Evolutionary conservation across 2,329 filamentous ascomycete species (phyloP).

Genomic region (Bipolaris bicolor): DNA sequence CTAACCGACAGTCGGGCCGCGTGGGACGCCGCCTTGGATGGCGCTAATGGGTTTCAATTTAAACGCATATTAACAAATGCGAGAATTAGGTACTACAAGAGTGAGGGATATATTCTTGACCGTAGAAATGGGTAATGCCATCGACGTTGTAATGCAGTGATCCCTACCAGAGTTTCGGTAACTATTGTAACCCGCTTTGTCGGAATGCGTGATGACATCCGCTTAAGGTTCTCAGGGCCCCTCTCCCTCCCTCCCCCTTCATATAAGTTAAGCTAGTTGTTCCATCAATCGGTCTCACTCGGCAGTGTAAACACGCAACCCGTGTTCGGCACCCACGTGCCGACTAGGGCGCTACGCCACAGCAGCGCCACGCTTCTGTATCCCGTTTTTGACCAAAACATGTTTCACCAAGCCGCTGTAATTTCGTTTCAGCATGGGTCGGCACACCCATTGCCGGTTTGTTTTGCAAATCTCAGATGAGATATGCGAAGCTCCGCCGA

Average conservation of each 20-base stretch:
- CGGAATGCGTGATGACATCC: not conserved
- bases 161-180: not conserved
- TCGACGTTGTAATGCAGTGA: not conserved
- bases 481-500: no score
- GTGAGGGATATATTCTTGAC: no score
- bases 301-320: not conserved
- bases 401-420: conserved; percentile 29
- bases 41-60: no score
- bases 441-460: not conserved
- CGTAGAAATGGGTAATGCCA: not conserved
- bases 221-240: not conserved
- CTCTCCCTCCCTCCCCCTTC: not conserved
- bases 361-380: conserved; percentile 17
- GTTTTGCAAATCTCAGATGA: no score
- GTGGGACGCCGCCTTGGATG: no score
- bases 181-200: not conserved
- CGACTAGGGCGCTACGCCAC: conserved; percentile 7
- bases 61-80: no score
- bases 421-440: conserved; percentile 12
- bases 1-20: no score
- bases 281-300: conserved; percentile 29
- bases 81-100: no score
- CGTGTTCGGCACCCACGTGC: not conserved
- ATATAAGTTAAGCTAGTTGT: conserved; percentile 4
- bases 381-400: conserved; percentile 9